Base-by-base conservation (phyloP, 2,329 filamentous ascomycete species). In the Helotiales sp. region DNA sequence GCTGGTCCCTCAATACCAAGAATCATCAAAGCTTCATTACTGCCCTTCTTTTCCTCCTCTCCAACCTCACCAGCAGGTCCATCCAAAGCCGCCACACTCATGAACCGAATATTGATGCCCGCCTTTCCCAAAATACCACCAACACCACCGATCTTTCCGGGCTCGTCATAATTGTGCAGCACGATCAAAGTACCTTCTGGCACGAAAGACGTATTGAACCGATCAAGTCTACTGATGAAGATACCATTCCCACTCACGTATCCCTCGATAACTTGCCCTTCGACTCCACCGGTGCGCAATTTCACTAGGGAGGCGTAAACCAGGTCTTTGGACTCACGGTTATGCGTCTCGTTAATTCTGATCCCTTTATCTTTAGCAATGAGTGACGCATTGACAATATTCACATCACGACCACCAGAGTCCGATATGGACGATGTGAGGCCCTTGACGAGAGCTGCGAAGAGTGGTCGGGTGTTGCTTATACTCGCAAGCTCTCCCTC, bases 121-220 rank as follows among this genome's bases (percentile, higher is more conserved):
- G 90, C 86, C 43, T 83, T 84, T 0, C 92, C 92, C 28, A 95
- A 80, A 61, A 89, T 84, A 66, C 84, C 89, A 0, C 92, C 92
- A 2, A 96, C 92, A 43, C 88, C 87, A 1, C 92, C 92, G 76
- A 96, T 95, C 82, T 93, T 94, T 11, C 92, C 92, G 0, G 91
- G 91, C 70, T 89, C 85, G 75, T 96, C 92, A 74, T 92, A 93
- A 80, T 95, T 95, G 75, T 93, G 87, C 73, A 93, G 86, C 67
- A 95, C 90, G n/a, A 94, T 82, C 66, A 95, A 78, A 0, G 87
- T 92, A 0, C 92, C 92, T 67, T 91, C 86, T 0, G 92, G 91
- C 11, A 87, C 83, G 71, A 96, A 95, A 4, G 87, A 88, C 0
- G 91, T 91, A 45, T 85, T 87, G 80, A 95, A 96, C 0, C 89